Percentiles rank a stretch among this genome's conserved stretches.
Conservation (phyloP, 2,329 filamentous ascomycete genomes). For the Cadophora sp. region DNA sequence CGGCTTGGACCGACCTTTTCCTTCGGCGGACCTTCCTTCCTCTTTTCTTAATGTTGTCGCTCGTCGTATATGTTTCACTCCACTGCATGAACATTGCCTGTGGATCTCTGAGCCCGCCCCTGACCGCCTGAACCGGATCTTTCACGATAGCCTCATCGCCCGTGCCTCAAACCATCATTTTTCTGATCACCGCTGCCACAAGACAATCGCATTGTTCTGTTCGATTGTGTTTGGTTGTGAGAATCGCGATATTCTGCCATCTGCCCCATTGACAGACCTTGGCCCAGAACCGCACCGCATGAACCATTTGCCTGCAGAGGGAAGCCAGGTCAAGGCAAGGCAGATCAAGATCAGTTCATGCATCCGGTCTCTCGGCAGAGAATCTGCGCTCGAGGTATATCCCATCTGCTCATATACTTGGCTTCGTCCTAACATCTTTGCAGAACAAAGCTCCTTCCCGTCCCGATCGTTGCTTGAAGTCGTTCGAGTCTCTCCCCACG, state of each 20-base stretch:
- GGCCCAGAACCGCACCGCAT: background rate
- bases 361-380: background rate
- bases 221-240: background rate
- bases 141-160: conserved; percentile 4
- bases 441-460: background rate
- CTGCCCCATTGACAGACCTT: background rate
- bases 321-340: conserved; percentile 3
- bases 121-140: conserved; percentile 9
- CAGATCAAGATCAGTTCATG: conserved; percentile 15
- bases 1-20: background rate
- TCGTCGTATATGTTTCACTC: conserved; percentile 1
- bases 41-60: background rate
- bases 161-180: conserved; percentile 13
- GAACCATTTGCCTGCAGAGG: background rate
- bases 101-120: background rate
- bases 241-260: background rate
- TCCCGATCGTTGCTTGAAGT: background rate
- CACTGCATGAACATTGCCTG: conserved; percentile 3
- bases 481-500: background rate
- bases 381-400: conserved; percentile 17
- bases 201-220: background rate
- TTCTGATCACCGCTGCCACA: background rate
- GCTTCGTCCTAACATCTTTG: background rate
- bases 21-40: background rate
- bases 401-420: conserved; percentile 4